Evolutionary conservation across 2,329 filamentous ascomycete genomes (phyloP).

Genomic region (Epichloe uncinata): DNA sequence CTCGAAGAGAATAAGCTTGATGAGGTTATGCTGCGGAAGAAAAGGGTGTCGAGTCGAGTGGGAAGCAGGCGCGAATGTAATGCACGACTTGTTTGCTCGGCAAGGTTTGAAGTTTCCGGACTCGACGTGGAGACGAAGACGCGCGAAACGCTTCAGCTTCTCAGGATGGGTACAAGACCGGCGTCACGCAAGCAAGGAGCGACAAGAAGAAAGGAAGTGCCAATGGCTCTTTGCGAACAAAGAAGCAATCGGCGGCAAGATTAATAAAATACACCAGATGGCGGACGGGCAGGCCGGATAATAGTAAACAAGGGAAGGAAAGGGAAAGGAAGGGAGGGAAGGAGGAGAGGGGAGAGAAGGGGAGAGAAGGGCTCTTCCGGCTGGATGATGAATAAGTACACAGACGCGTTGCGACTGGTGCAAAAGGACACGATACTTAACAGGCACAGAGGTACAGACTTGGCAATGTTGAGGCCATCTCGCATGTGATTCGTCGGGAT

Average conservation of each 20-base stretch:
- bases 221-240: slow-evolving; percentile 1
- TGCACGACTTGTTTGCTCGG: neutral
- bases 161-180: neutral
- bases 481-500: slow-evolving; percentile 22
- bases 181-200: slow-evolving; percentile 17
- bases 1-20: neutral
- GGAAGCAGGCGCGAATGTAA: neutral
- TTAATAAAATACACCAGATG: slow-evolving; percentile 12
- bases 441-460: neutral
- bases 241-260: neutral
- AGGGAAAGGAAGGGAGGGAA: slow-evolving; percentile 8
- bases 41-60: neutral
- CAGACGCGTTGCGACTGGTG: neutral
- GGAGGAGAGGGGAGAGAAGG: slow-evolving; percentile 8
- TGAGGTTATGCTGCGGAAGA: neutral
- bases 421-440: neutral
- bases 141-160: neutral
- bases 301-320: slow-evolving; percentile 11
- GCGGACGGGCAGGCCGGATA: slow-evolving; percentile 9
- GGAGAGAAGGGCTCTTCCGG: neutral
- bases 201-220: slow-evolving; percentile 20
- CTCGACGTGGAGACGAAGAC: neutral
- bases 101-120: slow-evolving; percentile 4
- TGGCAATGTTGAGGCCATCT: neutral
- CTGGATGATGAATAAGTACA: slow-evolving; percentile 3